Percentiles rank a stretch among this genome's conserved stretches.
Conservation (phyloP, 495 filamentous ascomycete species). For the Aspergillus ostianus region DNA sequence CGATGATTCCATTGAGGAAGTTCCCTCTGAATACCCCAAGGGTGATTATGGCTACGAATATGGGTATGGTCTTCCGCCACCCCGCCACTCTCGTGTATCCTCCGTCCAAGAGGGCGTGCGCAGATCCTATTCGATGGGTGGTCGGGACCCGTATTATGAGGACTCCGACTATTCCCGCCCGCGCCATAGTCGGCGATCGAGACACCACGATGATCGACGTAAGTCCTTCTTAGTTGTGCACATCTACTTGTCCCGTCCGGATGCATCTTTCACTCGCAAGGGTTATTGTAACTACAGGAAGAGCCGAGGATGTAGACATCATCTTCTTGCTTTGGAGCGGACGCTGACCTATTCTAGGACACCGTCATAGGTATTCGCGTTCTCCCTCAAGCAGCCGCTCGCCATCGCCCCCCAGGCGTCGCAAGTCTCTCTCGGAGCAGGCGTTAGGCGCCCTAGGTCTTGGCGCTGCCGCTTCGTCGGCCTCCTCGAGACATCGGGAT, state of each 20-base stretch:
- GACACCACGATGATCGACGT: constrained; percentile 54
- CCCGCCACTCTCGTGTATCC: constrained; percentile 28
- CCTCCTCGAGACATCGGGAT: constrained; percentile 21
- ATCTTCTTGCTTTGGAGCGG: neutral
- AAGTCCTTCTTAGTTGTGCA: constrained; percentile 7
- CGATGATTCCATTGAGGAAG: constrained; percentile 65
- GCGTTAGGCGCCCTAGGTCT: constrained; percentile 65
- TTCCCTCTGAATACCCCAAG: constrained; percentile 66
- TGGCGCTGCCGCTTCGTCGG: constrained; percentile 46
- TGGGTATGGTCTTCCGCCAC: constrained; percentile 47
- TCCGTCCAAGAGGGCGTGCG: constrained; percentile 33
- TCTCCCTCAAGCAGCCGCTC: constrained; percentile 41
- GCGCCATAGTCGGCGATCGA: constrained; percentile 50
- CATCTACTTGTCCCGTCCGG: neutral
- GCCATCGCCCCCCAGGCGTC: constrained; percentile 45
- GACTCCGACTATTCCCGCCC: constrained; percentile 55
- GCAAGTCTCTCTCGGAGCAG: constrained; percentile 73
- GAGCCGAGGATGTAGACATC: neutral
- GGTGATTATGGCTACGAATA: constrained; percentile 46
- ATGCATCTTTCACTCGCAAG: neutral
- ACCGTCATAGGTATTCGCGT: constrained; percentile 40
- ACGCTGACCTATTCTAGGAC: constrained; percentile 22
- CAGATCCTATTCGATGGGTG: constrained; percentile 45
- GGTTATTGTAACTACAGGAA: neutral
- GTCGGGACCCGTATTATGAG: constrained; percentile 47